Conservation (phyloP, 2,329 filamentous ascomycete genomes). For the Cryphonectria japonica region DNA sequence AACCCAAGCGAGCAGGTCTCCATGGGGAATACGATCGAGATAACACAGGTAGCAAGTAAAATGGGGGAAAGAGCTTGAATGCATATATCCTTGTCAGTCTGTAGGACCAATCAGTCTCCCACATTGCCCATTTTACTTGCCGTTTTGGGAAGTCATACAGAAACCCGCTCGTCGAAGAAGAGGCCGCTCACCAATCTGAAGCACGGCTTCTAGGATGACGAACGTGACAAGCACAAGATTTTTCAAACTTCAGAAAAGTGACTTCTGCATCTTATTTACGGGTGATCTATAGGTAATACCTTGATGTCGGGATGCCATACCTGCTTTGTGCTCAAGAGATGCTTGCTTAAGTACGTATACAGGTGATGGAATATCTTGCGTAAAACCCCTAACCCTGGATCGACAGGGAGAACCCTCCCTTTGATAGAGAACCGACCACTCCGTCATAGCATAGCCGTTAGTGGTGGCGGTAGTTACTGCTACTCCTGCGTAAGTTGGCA, state of each 20-base stretch:
- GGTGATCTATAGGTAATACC: background rate
- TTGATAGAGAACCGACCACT: background rate
- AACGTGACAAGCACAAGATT: no score
- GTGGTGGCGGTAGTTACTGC: background rate
- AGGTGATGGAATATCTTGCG: background rate
- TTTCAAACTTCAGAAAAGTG: background rate
- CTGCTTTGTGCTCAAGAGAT: background rate
- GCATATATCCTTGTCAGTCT: background rate
- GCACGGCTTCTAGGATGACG: background rate
- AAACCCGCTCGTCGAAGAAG: background rate
- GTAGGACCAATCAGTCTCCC: background rate
- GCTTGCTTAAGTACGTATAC: background rate
- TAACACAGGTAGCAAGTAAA: background rate
- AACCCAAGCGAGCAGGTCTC: background rate
- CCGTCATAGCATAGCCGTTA: slow-evolving; percentile 1
- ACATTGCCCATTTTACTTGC: background rate
- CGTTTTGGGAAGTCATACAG: background rate
- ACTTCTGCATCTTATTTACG: background rate
- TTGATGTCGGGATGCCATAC: no score
- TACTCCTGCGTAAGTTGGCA: background rate
- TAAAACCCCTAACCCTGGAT: background rate
- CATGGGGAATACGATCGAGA: background rate
- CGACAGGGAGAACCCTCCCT: background rate
- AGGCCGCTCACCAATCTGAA: background rate
- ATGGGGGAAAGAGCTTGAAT: background rate